A percentile compares a stretch with the other conserved stretches of the same genome.
Conservation (phyloP, 768 basidiomycete genomes). For the Sporobolomyces roseus region DNA sequence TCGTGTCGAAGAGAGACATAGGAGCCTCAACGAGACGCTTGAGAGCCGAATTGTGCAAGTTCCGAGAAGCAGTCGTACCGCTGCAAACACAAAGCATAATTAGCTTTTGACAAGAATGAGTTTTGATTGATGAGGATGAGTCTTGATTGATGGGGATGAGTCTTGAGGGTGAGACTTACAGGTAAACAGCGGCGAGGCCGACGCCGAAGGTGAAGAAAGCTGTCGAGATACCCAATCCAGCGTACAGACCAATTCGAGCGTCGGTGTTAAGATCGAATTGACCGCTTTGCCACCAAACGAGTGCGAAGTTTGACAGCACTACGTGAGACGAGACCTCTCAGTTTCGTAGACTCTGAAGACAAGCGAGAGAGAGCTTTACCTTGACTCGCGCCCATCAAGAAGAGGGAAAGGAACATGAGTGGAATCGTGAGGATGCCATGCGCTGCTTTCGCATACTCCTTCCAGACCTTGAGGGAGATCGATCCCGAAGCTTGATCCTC, state of each 20-base stretch:
- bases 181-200: conserved; percentile 50
- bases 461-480: conserved; percentile 51
- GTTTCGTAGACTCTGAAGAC: neutral
- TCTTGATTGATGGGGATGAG: no score
- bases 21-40: conserved; percentile 72
- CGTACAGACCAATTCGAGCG: conserved; percentile 55
- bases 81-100: neutral
- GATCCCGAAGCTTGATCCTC: conserved; percentile 80
- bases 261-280: conserved; percentile 63
- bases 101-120: neutral
- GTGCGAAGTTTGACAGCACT: conserved; percentile 23
- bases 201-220: conserved; percentile 61
- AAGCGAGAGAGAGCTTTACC: neutral
- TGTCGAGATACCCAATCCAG: conserved; percentile 54
- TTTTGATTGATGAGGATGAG: no score
- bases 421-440: conserved; percentile 18
- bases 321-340: neutral
- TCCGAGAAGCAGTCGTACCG: conserved; percentile 72
- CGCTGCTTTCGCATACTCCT: conserved; percentile 1
- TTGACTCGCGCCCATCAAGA: conserved; percentile 8
- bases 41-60: conserved; percentile 64
- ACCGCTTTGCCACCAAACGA: conserved; percentile 46
- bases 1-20: conserved; percentile 79
- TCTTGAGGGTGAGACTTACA: conserved; percentile 47
- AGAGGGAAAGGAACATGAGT: neutral